phyloP scores from a whole-genome alignment of 805 yeast species.

The Schizosaccharomyces osmophilus region DNA sequence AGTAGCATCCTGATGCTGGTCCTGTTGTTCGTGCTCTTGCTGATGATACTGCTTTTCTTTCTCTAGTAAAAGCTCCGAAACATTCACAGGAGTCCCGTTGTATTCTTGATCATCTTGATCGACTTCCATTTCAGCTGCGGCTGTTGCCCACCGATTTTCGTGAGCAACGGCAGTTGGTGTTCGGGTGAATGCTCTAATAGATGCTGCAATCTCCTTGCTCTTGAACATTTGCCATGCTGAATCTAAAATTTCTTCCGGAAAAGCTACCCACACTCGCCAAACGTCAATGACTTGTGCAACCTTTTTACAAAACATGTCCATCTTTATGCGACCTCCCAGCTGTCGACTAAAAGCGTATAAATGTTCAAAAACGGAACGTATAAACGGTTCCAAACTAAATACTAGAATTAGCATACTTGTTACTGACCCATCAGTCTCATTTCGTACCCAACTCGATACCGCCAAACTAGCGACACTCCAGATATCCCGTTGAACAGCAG shows the following conservation, averaged over 20 bases:
- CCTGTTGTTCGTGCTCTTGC: background rate
- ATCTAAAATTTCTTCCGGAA: background rate
- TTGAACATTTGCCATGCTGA: background rate
- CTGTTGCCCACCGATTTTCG: background rate
- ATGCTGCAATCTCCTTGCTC: background rate
- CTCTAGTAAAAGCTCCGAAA: background rate
- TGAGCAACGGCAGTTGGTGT: background rate
- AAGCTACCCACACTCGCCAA: background rate
- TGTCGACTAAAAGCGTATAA: background rate
- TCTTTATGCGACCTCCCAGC: background rate
- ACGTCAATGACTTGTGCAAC: background rate
- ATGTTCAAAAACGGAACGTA: background rate
- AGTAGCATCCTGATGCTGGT: background rate
- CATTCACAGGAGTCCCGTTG: background rate
- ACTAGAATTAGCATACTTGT: background rate
- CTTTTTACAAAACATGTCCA: background rate
- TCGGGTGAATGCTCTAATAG: no score
- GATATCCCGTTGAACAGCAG: background rate
- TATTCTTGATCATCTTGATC: background rate
- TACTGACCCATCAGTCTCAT: background rate
- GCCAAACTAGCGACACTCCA: background rate
- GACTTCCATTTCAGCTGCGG: background rate
- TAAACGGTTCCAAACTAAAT: background rate
- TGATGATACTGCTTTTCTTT: no score
- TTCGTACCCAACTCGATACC: background rate